Evolutionary conservation across 257 asterid species (phyloP).

Genomic region (Solanum bukasovii): DNA sequence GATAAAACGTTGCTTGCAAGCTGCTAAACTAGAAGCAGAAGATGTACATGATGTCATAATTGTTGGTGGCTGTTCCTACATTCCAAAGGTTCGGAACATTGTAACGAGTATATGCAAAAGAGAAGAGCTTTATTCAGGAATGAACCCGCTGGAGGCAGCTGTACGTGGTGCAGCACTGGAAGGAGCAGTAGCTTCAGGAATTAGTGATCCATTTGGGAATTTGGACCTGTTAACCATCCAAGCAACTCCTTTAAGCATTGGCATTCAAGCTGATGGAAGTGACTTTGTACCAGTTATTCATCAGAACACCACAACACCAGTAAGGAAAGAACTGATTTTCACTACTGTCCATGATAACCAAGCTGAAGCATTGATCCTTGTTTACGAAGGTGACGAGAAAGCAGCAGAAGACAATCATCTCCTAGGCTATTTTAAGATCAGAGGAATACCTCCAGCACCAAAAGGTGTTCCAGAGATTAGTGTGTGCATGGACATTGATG

Average conservation of each 20-base stretch:
- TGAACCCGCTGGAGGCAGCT: conserved; percentile 68
- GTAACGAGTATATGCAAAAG: conserved; percentile 25
- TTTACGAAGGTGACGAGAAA: conserved; percentile 58
- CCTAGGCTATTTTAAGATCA: conserved; percentile 57
- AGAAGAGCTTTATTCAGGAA: conserved; percentile 32
- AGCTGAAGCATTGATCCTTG: conserved; percentile 53
- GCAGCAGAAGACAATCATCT: conserved; percentile 50
- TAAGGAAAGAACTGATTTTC: conserved; percentile 46
- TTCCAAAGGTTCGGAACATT: conserved; percentile 39
- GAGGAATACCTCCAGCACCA: conserved; percentile 61
- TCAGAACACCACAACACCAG: conserved; percentile 52
- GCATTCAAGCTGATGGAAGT: conserved; percentile 53
- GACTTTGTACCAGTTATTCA: conserved; percentile 46
- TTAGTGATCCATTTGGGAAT: conserved; percentile 62
- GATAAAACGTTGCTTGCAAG: conserved; percentile 37
- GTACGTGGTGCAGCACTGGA: conserved; percentile 84
- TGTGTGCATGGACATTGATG: conserved; percentile 65
- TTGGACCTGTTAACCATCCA: conserved; percentile 68
- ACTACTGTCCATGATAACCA: conserved; percentile 69
- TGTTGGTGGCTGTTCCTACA: conserved; percentile 75
- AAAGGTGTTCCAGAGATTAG: conserved; percentile 74
- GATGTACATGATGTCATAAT: conserved; percentile 57
- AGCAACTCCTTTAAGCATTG: conserved; percentile 60
- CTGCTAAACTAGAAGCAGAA: conserved; percentile 44
- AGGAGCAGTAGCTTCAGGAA: conserved; percentile 79